Conservation (phyloP, 2,329 filamentous ascomycete genomes). For the Fusarium sp. region DNA sequence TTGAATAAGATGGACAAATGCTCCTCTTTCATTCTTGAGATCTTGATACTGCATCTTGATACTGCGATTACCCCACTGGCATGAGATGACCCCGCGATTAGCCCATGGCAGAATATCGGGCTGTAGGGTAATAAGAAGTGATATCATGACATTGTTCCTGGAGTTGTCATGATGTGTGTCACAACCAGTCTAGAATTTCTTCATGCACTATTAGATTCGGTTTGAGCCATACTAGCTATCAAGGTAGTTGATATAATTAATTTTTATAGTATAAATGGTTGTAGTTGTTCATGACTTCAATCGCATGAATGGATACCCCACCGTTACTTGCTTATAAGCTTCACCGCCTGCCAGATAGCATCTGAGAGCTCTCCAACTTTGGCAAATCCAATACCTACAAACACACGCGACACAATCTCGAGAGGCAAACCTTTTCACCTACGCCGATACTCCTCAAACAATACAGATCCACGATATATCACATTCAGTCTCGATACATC, state of each 20-base stretch:
- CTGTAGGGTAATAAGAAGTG: slow-evolving; percentile 9
- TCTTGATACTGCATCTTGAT: neutral
- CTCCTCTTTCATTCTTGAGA: neutral
- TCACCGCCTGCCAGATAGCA: slow-evolving; percentile 20
- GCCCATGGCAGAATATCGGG: slow-evolving; percentile 43
- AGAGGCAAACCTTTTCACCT: neutral
- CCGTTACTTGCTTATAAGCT: neutral
- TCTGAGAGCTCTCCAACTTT: neutral
- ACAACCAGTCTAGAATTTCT: neutral
- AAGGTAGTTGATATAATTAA: neutral
- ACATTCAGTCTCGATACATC: neutral
- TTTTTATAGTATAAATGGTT: neutral
- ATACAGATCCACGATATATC: neutral
- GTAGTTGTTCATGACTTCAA: neutral
- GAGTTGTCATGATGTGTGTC: slow-evolving; percentile 10
- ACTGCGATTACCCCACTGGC: slow-evolving; percentile 35
- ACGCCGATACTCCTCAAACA: neutral
- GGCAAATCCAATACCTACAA: neutral
- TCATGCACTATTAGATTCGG: too few species aligned
- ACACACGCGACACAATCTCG: neutral
- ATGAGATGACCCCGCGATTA: slow-evolving; percentile 42
- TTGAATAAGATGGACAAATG: neutral
- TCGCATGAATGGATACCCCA: neutral
- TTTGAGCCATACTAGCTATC: too few species aligned
- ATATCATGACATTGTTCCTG: slow-evolving; percentile 9